Conservation (phyloP, 1,139 yeast genomes). For the Geotrichum phurueaensis region DNA sequence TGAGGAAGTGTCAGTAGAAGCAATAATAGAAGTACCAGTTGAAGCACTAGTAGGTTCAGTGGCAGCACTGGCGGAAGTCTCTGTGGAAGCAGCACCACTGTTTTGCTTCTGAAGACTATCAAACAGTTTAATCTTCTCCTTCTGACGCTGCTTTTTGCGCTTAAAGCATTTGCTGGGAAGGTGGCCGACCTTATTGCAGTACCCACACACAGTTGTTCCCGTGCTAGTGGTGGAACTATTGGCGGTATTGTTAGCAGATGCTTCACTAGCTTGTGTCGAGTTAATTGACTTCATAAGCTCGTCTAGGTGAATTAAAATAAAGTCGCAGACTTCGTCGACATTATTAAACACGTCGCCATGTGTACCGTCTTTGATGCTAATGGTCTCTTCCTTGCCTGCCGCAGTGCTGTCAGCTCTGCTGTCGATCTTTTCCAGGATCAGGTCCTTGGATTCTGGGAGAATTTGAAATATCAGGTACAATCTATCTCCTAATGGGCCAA, state of each 20-base stretch:
- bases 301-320: constrained; percentile 15
- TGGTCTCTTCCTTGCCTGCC: not conserved
- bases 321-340: constrained; percentile 18
- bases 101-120: constrained; percentile 11
- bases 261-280: not conserved
- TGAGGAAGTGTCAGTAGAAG: not conserved
- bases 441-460: constrained; percentile 16
- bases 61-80: not conserved
- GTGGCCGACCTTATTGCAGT: constrained; percentile 15
- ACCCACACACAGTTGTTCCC: constrained; percentile 6
- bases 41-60: not conserved
- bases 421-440: constrained; percentile 12
- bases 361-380: not conserved
- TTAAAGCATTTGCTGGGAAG: constrained; percentile 17
- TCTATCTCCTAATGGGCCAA: constrained; percentile 22
- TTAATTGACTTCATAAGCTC: constrained; percentile 13
- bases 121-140: constrained; percentile 14
- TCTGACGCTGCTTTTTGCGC: constrained; percentile 17
- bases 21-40: not conserved
- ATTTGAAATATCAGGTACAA: constrained; percentile 18
- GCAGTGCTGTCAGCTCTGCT: not conserved
- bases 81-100: not conserved
- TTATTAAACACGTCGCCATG: constrained; percentile 9
- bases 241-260: not conserved
- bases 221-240: not conserved